Evolutionary conservation across 2,329 filamentous ascomycete genomes (phyloP), one percentile per base, ranked within the genome.

Genomic region (Cryoendolithus antarcticus): DNA sequence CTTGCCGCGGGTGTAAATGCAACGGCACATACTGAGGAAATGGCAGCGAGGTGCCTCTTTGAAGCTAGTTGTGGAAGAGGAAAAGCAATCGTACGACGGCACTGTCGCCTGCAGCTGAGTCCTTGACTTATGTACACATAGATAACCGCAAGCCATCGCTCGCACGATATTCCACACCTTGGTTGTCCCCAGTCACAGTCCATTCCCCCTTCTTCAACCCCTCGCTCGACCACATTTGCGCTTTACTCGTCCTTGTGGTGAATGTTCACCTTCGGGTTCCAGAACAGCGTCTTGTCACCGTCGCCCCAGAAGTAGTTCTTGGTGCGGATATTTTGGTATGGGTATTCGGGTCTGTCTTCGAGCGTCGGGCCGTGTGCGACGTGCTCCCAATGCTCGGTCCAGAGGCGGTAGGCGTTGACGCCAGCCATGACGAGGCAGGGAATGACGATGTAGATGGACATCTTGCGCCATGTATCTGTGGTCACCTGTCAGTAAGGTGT

Each of bases 361-460:
- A 89, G 72, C 50, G 91, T 83, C 44, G 82, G 77, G 64, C 84
- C 68, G 69, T 96, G 89, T 38, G 65, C 68, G 77, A 82, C 86
- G 74, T 98, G 91, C 68, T 93, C 84, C 89, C 89, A 96, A 69
- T 98, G 91, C 70, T 93, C 85, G 57, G 76, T 79, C 86, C 86
- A 98, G 48, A 94, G 78, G 60, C 80, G 78, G 64, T 82, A 94
- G 56, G 88, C 88, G 64, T 98, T 98, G 66, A 79, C 69, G 51
- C 67, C 62, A 44, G 82, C 79, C 50, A 86, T 68, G 51, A 80
- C 66, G 42, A 96, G 70, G 62, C 66, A 71, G 41, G 89, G 88
- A 49, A 82, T 67, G 50, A 83, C 77, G 58, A 72, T 80, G 65
- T 88, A 94, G 60, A 54, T 30, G 9, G 30, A 32, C 9, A 13